phyloP scores from a whole-genome alignment of 2,329 filamentous ascomycete species.

The Dactylellina haptotyla region DNA sequence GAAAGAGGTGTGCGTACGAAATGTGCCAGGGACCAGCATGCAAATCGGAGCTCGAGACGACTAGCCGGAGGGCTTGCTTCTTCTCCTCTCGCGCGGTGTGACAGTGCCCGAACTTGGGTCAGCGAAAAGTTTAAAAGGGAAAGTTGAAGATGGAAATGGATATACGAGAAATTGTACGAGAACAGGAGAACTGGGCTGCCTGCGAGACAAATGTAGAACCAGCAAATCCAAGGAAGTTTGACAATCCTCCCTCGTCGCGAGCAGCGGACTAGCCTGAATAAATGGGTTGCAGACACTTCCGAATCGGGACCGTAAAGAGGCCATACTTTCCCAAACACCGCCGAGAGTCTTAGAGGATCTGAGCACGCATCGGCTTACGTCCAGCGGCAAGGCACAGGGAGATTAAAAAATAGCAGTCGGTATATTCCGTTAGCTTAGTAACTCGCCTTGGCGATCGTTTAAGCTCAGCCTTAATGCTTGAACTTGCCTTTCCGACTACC shows the following conservation, averaged over 20 bases:
- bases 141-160: too few species aligned
- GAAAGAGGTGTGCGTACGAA: too few species aligned
- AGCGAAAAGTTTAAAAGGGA: too few species aligned
- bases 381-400: too few species aligned
- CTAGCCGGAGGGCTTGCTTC: too few species aligned
- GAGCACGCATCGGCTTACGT: not conserved
- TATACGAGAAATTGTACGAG: too few species aligned
- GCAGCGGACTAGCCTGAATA: not conserved
- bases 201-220: too few species aligned
- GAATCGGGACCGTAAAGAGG: not conserved
- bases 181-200: too few species aligned
- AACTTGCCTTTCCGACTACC: not conserved
- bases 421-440: constrained; percentile 17
- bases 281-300: not conserved
- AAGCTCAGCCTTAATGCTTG: constrained; percentile 18
- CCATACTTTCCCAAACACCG: not conserved
- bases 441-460: constrained; percentile 3
- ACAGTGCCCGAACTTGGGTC: too few species aligned
- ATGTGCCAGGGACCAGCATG: too few species aligned
- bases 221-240: not conserved
- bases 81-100: too few species aligned
- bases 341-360: not conserved
- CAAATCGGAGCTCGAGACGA: too few species aligned
- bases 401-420: not conserved
- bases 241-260: not conserved